Percentiles rank a stretch among this genome's conserved stretches.
Conservation (phyloP, 148 eudicot species). For the Spergularia marina region DNA sequence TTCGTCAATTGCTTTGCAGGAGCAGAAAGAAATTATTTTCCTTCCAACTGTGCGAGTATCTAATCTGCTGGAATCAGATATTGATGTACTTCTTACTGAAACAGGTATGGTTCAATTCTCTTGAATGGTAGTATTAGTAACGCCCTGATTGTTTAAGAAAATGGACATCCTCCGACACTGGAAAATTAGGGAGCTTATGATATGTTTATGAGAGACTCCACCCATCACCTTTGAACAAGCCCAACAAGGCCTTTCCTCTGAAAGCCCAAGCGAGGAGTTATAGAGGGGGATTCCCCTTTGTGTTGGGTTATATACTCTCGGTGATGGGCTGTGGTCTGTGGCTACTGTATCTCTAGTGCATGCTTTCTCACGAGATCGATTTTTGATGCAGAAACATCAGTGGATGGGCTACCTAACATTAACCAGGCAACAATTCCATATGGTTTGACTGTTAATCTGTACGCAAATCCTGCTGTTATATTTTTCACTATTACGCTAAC, state of each 20-base stretch:
- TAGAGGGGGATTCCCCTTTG: too few relatives aligned
- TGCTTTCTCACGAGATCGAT: conserved; percentile 14
- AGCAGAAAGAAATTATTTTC: conserved; percentile 86
- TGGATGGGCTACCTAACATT: conserved; percentile 34
- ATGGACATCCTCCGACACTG: too few relatives aligned
- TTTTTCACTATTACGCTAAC: conserved; percentile 63
- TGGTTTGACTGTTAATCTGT: conserved; percentile 66
- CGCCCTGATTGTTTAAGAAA: too few relatives aligned
- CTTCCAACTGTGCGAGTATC: conserved; percentile 80
- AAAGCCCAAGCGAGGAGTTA: too few relatives aligned
- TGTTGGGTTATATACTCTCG: too few relatives aligned
- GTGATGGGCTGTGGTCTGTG: too few relatives aligned
- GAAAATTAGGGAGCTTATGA: too few relatives aligned
- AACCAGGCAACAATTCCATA: conserved; percentile 60
- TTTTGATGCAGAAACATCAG: conserved; percentile 51
- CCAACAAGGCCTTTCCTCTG: too few relatives aligned
- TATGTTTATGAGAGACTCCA: too few relatives aligned
- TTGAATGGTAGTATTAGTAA: not conserved
- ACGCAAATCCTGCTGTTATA: conserved; percentile 76
- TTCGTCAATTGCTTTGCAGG: conserved; percentile 61
- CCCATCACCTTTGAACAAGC: too few relatives aligned
- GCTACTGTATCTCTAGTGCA: not conserved
- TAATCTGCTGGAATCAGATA: conserved; percentile 72
- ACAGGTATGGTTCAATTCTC: conserved; percentile 44
- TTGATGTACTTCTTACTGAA: conserved; percentile 72